Evolutionary conservation across 495 filamentous ascomycete species (phyloP).

Genomic region (Trichoderma asperelloides): DNA sequence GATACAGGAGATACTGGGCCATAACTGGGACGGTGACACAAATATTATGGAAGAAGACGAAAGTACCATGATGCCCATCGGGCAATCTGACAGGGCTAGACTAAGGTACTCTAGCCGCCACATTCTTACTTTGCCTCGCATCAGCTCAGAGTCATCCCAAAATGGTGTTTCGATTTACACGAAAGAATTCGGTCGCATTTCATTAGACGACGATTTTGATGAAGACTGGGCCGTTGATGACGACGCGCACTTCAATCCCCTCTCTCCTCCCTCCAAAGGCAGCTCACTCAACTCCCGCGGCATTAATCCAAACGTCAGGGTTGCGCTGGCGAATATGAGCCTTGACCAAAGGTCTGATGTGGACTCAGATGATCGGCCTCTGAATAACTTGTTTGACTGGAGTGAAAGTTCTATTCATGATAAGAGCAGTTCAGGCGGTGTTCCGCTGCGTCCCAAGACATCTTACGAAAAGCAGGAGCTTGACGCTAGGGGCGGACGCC

Average conservation of each 20-base stretch:
- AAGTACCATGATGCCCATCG: slow-evolving; percentile 48
- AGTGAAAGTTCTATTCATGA: slow-evolving; percentile 58
- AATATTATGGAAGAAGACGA: slow-evolving; percentile 62
- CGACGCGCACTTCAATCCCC: slow-evolving; percentile 36
- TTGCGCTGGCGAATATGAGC: slow-evolving; percentile 32
- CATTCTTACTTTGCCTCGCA: slow-evolving; percentile 8
- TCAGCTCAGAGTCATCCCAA: slow-evolving; percentile 13
- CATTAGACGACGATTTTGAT: slow-evolving; percentile 54
- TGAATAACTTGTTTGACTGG: slow-evolving; percentile 77
- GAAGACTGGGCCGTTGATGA: slow-evolving; percentile 52
- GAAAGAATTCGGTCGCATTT: slow-evolving; percentile 35
- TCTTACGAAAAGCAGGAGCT: slow-evolving; percentile 83
- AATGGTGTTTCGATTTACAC: slow-evolving; percentile 6
- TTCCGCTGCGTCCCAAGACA: slow-evolving; percentile 67
- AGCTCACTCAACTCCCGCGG: slow-evolving; percentile 37
- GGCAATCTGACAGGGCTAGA: slow-evolving; percentile 7
- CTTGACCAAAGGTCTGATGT: slow-evolving; percentile 28
- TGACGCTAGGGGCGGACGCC: slow-evolving; percentile 62
- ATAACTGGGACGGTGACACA: slow-evolving; percentile 39
- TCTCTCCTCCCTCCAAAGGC: slow-evolving; percentile 41
- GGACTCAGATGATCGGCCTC: slow-evolving; percentile 35
- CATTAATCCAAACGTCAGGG: slow-evolving; percentile 36
- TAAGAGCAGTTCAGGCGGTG: slow-evolving; percentile 42
- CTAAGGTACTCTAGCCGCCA: slow-evolving; percentile 16
- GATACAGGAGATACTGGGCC: slow-evolving; percentile 44